Conservation (phyloP, 768 basidiomycete genomes). For the Flagelloscypha sp. region DNA sequence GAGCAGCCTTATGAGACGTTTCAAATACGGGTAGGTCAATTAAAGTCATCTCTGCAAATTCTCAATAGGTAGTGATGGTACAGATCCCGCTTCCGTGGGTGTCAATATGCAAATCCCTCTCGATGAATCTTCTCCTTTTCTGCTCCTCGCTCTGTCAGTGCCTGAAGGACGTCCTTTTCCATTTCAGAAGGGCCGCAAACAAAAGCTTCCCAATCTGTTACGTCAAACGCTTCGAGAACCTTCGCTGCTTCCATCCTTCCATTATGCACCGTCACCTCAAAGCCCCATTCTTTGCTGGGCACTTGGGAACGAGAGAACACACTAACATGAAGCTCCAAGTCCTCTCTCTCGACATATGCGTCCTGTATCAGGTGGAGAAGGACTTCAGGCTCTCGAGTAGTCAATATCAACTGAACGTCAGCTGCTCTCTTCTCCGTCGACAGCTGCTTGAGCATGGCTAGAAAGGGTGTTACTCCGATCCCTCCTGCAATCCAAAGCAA, state of each 20-base stretch:
- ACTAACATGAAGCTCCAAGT: constrained; percentile 25
- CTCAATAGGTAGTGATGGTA: too few species aligned
- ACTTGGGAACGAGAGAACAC: constrained; percentile 27
- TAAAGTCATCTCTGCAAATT: too few species aligned
- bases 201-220: constrained; percentile 24
- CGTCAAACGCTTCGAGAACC: constrained; percentile 10
- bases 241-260: constrained; percentile 16
- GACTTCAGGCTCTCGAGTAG: constrained; percentile 48
- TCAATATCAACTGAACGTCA: constrained; percentile 40
- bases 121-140: constrained; percentile 22
- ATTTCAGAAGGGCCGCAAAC: constrained; percentile 45
- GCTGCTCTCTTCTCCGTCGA: constrained; percentile 10
- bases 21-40: constrained; percentile 36
- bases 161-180: constrained; percentile 28
- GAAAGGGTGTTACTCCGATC: constrained; percentile 57
- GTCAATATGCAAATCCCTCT: constrained; percentile 40
- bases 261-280: constrained; percentile 9
- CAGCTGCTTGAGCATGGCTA: constrained; percentile 38
- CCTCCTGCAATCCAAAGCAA: constrained; percentile 58
- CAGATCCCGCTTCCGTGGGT: too few species aligned
- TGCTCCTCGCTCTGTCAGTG: constrained; percentile 27
- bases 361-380: constrained; percentile 33
- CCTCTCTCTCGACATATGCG: constrained; percentile 13
- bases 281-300: constrained; percentile 4
- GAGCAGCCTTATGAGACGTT: too few species aligned